These are phyloP conservation scores for Xanthoconium separans DNA, from an alignment of 1,284 basidiomycete genomes.

Conservation along the genomic window DNA sequence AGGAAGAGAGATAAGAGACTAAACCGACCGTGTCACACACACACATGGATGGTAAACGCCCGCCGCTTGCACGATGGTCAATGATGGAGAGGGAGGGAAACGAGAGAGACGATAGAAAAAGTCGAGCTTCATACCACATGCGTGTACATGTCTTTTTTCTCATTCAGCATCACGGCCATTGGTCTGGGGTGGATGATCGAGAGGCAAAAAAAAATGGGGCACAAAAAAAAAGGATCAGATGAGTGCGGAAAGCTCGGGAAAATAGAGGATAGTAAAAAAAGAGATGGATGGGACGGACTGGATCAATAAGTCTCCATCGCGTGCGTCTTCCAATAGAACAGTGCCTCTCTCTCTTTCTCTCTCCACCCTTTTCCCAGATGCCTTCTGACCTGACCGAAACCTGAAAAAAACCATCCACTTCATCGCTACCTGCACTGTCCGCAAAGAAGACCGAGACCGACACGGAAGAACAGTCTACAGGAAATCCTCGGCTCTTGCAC, in stretches of 20 bases:
- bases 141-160: conserved; percentile 14
- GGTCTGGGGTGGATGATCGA: conserved; percentile 11
- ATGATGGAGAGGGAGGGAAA: conserved; percentile 10
- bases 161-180: conserved; percentile 5
- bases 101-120: conserved; percentile 23
- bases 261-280: conserved; percentile 19
- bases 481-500: conserved; percentile 78
- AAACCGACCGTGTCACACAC: conserved; percentile 32
- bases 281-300: conserved; percentile 33
- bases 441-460: conserved; percentile 33
- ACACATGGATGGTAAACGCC: conserved; percentile 2
- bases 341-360: background rate
- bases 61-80: conserved; percentile 16
- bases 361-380: background rate
- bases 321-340: conserved; percentile 1
- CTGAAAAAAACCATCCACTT: conserved; percentile 31
- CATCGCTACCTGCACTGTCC: conserved; percentile 28
- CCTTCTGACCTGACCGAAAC: conserved; percentile 22
- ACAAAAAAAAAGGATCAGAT: conserved; percentile 20
- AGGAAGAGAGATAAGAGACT: conserved; percentile 10
- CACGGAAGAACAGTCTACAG: conserved; percentile 39
- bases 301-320: conserved; percentile 27
- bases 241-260: conserved; percentile 18
- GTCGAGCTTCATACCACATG: conserved; percentile 26
- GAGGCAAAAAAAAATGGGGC: too few relatives aligned